Evolutionary conservation across 2,329 filamentous ascomycete genomes (phyloP), one percentile per base, ranked within the genome.

Genomic region (Phialophora verrucosa): DNA sequence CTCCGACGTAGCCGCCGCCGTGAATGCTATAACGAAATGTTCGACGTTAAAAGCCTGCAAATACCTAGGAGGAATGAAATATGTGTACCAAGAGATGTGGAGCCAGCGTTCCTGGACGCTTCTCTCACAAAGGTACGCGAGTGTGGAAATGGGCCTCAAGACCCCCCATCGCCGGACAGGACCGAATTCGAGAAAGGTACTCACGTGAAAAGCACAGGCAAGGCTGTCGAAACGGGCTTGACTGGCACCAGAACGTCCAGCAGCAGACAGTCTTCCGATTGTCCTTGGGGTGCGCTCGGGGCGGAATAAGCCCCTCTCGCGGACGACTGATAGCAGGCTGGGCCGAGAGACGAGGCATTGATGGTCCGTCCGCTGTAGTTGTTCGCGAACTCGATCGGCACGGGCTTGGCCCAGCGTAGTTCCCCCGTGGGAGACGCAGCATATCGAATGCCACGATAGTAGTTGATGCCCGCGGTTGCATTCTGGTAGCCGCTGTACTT

Each of bases 1-100:
- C 70, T 2, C 62, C 42, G 8, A 68, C 67, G 27, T 73, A 73
- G 4, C 72, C 71, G 23, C 72, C 71, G 4, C 72, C 72, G 32
- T 73, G 72, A n/a, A 67, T 68, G 53, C 62, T 64, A 20, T 14
- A 35, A n/a, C n/a, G 10, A 14, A 35, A 35, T 27, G 8, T 20
- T 35, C 44, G n/a, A 27, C n/a, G 62, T 64, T 29, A 64, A 38
- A 38, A 53, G 7, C 53, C 23, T 61, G 59, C 20, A 54, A 7
- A 54, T 11, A 17, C 1, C 17, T 25, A 4, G 55, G 20, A n/a
- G n/a, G 12, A 58, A n/a, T 44, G 35, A 42, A n/a, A n/a, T 2
- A 6, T 42, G 38, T 5, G 17, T 42, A 17, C n/a, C 2, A 7
- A 44, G 17, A 44, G 4, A n/a, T 44, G 17, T 7, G 38, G 17